Evolutionary conservation across 1,139 yeast genomes (phyloP).

Genomic region (Debaryomycetaceae sp.): DNA sequence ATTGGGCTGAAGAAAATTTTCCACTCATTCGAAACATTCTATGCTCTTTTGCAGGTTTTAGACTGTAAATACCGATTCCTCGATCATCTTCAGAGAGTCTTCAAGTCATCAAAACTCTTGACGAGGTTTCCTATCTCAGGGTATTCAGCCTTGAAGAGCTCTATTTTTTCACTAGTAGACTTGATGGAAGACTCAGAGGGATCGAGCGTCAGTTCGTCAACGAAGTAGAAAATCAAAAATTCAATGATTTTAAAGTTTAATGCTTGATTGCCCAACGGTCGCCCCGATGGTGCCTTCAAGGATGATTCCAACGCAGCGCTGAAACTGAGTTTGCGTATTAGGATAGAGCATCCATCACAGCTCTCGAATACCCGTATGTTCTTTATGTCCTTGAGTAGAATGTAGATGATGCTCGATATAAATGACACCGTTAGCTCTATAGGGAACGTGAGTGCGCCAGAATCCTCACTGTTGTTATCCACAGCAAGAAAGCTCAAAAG

Average conservation of each 20-base stretch:
- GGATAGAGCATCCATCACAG: slow-evolving; percentile 52
- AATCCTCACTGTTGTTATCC: background rate
- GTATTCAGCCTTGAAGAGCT: slow-evolving; percentile 44
- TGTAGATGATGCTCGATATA: slow-evolving; percentile 58
- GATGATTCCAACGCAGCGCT: slow-evolving; percentile 10
- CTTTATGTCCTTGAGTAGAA: slow-evolving; percentile 53
- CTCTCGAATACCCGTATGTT: slow-evolving; percentile 61
- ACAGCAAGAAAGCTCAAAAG: slow-evolving; percentile 21
- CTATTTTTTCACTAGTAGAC: slow-evolving; percentile 52
- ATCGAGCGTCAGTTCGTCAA: slow-evolving; percentile 52
- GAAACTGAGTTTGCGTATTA: slow-evolving; percentile 41
- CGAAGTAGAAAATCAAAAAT: slow-evolving; percentile 65
- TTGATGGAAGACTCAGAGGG: slow-evolving; percentile 13
- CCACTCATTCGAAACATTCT: too few relatives aligned
- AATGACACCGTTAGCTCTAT: slow-evolving; percentile 36
- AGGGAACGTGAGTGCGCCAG: background rate
- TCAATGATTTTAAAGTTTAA: slow-evolving; percentile 63
- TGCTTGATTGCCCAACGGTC: slow-evolving; percentile 27
- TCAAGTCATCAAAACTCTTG: slow-evolving; percentile 36
- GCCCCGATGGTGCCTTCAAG: background rate
- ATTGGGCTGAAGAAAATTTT: too few relatives aligned
- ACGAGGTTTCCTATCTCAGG: slow-evolving; percentile 42
- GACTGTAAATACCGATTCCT: too few relatives aligned
- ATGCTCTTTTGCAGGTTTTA: too few relatives aligned
- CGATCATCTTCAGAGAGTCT: slow-evolving; percentile 10